Base-by-base conservation (phyloP, 371 early-diverging fungal genomes). In the Mortierella sp. region DNA sequence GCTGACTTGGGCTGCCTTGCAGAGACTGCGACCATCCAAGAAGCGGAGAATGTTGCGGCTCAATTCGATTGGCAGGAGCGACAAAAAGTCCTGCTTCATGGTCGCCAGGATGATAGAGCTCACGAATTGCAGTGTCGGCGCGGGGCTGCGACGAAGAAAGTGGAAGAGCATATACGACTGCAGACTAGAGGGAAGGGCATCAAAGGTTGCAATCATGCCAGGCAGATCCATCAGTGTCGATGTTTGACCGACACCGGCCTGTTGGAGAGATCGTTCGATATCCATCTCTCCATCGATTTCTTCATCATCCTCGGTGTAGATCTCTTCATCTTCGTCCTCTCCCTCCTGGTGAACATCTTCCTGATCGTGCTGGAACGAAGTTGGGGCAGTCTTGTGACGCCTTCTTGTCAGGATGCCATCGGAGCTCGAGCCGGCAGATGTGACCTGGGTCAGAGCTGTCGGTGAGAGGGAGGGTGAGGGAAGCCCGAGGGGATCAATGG, bases 71-170 rank as follows among this genome's bases (percentile, higher is more conserved):
- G 99, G 99, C 75, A 98, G 88, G 10, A 93, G 90, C 16, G 93
- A 91, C n/a, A 98, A 70, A 80, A 98, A 96, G 89, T 99, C 98
- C 72, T 94, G 91, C 83, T 96, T 95, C 77, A 98, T 91, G 9
- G 94, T 93, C 0, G 97, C 95, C 50, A 93, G 90, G 70, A 97
- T 92, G 16, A 95, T 85, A 21, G 94, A 92, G 76, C 94, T 92
- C 9, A 95, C 93, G 87, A 95, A 94, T 86, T 97, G 97, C 63
- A 98, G 92, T 0, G 96, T 92, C 7, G 92, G 90, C 38, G 91
- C 90, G 10, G 94, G 91, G 52, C 91, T 93, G n/a, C 95, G 92
- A 24, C 90, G 83, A 45, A 97, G 90, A 14, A 97, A 88, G 70
- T 97, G 95, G 77, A 93, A 91, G 38, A 97, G 91, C 79, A 96